Evolutionary conservation across 2,329 filamentous ascomycete genomes (phyloP).

Genomic region (Colletotrichum sp.): DNA sequence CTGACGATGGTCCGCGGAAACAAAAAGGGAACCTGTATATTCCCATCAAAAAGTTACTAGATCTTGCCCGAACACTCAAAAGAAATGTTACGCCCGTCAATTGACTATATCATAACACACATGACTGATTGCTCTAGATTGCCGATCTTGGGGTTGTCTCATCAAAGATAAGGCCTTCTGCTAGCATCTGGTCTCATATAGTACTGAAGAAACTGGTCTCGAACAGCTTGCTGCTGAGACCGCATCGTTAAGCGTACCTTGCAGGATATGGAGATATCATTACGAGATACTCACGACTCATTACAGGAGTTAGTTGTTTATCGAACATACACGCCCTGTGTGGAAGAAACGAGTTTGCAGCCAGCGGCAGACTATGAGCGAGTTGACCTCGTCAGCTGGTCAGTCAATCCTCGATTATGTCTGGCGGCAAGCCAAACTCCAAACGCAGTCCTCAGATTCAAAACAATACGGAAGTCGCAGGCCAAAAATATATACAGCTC

Average conservation of each 20-base stretch:
- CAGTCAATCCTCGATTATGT: background rate
- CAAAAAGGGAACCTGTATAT: background rate
- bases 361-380: background rate
- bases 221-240: too few relatives aligned
- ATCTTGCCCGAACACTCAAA: background rate
- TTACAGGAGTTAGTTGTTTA: background rate
- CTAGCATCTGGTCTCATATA: too few relatives aligned
- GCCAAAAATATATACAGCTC: too few relatives aligned
- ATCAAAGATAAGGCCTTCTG: too few relatives aligned
- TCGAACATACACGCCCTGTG: background rate
- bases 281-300: background rate
- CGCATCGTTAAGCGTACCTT: too few relatives aligned
- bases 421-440: too few relatives aligned
- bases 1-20: background rate
- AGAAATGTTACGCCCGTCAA: background rate
- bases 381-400: background rate
- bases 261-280: background rate
- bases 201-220: too few relatives aligned
- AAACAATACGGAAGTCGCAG: too few relatives aligned
- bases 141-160: background rate
- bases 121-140: background rate
- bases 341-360: background rate
- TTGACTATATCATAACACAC: background rate
- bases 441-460: background rate
- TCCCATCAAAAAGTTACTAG: background rate